phyloP scores from a whole-genome alignment of 169 alveolate genomes.

The Plasmodium sp. region DNA sequence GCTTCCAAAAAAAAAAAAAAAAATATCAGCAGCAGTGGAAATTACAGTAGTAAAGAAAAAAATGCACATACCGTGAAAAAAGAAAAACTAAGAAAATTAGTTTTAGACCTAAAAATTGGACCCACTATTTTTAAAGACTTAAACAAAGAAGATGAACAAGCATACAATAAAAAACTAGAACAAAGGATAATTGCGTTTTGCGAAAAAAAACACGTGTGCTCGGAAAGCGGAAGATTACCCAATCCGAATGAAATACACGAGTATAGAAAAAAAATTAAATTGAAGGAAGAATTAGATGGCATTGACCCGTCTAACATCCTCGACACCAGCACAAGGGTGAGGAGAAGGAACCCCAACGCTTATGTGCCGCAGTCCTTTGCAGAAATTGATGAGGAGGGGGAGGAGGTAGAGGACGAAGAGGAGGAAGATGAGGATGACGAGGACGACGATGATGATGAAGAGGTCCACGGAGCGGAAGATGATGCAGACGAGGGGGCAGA shows the following conservation, averaged over 20 bases:
- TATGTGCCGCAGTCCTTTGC: constrained; percentile 4
- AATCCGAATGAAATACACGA: constrained; percentile 60
- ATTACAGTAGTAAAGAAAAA: constrained; percentile 32
- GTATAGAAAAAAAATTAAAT: constrained; percentile 34
- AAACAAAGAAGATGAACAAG: constrained; percentile 60
- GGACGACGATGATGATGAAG: not conserved
- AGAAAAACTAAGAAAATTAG: constrained; percentile 60
- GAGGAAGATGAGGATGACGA: constrained; percentile 4
- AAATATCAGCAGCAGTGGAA: not conserved
- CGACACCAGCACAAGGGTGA: constrained; percentile 58
- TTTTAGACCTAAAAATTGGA: constrained; percentile 59
- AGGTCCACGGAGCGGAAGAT: not conserved
- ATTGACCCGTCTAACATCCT: constrained; percentile 67
- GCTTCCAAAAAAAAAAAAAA: constrained; percentile 29
- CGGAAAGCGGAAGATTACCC: constrained; percentile 48
- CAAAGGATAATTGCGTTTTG: constrained; percentile 38
- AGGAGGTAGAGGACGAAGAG: constrained; percentile 16
- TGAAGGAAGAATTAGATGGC: constrained; percentile 71
- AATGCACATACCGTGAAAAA: constrained; percentile 15
- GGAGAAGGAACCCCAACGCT: constrained; percentile 48
- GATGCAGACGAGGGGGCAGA: not conserved
- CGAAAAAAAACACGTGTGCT: constrained; percentile 59
- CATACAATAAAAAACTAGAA: constrained; percentile 53
- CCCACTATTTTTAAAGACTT: constrained; percentile 69
- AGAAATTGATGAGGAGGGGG: constrained; percentile 50